A percentile compares a stretch with the other conserved stretches of the same genome.
phyloP scores from a whole-genome alignment of 345 rosid genomes.

The Kernera saxatilis region DNA sequence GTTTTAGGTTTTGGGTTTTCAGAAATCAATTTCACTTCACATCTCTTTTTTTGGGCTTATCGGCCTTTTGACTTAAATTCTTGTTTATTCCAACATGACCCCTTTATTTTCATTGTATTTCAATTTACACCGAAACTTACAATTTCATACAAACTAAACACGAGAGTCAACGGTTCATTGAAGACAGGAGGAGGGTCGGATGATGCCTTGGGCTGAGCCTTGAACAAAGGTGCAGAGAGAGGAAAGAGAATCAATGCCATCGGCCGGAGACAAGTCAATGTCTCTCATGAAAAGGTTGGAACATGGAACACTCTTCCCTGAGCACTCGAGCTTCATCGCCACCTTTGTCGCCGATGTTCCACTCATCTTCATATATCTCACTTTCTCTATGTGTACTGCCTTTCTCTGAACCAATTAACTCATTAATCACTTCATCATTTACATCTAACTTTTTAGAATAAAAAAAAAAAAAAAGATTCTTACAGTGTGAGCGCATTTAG shows the following conservation, averaged over 20 bases:
- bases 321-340: conserved; percentile 20
- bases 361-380: conserved; percentile 17
- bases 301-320: conserved; percentile 22
- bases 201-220: conserved; percentile 6
- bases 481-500: background rate
- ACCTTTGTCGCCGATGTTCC: conserved; percentile 30
- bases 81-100: background rate
- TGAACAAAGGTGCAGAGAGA: conserved; percentile 21
- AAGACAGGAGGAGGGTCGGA: conserved; percentile 12
- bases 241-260: conserved; percentile 15
- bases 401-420: background rate
- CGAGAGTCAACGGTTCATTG: background rate
- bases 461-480: background rate
- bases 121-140: background rate
- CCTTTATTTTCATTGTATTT: background rate
- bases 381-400: conserved; percentile 21
- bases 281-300: conserved; percentile 19
- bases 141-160: background rate
- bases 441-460: background rate
- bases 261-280: conserved; percentile 9
- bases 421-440: no score
- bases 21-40: background rate
- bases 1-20: conserved; percentile 14
- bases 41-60: background rate
- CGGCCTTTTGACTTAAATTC: background rate